Base-by-base conservation (phyloP, 371 early-diverging fungal genomes). In the Parasitella parasitica region DNA sequence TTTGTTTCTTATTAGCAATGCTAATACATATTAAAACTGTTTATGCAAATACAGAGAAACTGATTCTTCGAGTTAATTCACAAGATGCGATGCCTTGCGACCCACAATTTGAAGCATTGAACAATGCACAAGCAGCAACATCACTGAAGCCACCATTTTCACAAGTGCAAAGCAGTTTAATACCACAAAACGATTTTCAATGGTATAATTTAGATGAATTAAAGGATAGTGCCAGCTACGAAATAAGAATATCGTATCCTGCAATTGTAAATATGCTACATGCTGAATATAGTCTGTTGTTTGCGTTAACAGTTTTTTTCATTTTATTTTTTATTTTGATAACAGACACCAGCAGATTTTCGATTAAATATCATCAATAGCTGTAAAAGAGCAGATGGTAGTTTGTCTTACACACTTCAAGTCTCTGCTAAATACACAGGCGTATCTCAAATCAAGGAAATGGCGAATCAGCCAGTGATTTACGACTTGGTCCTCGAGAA, bases 331-430 rank as follows among this genome's bases (percentile, higher is more conserved):
- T 0, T 37, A 53, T 39, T 53, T n/a, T 20, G 11, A 6, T 3
- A n/a, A 30, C 59, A 75, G 78, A 70, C 64, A 6, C 80, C 76
- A 43, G 70, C 77, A 0, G 80, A 79, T 60, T 76, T 79, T 51
- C 11, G 34, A 6, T 27, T 79, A 30, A 55, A 39, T 7, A 54
- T 69, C 15, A 9, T 66, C 12, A 34, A 39, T 11, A 36, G 24
- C 1, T 72, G 72, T 28, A 53, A 63, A 20, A 22, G 41, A 7
- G 18, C 38, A 26, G 32, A 52, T 15, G 38, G 43, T n/a, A 57
- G 30, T 16, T 32, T 56, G 18, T 30, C 41, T 6, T 50, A 57
- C 41, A 36, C 52, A 15, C 38, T 75, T 3, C 39, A 58, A 2
- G 59, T 78, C 3, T 46, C 66, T 36, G 70, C 59, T 26, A 57